Percentiles rank a stretch among this genome's conserved stretches.
These are phyloP conservation scores for Penicillium sp. DNA, from an alignment of 2,329 filamentous ascomycete genomes.

Conservation along the genomic window DNA sequence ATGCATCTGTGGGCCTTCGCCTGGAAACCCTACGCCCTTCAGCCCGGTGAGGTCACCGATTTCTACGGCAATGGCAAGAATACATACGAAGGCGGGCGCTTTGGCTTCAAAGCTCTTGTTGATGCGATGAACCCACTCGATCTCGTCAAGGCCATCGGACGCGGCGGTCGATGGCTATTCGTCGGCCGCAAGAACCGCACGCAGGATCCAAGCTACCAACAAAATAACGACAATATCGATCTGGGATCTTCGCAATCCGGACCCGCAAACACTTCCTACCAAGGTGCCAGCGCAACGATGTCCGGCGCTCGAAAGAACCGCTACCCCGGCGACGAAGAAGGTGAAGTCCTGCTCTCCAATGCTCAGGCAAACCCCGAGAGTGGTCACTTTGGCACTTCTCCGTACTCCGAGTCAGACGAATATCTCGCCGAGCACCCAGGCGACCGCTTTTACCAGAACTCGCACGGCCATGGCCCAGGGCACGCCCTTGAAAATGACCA, in stretches of 20 bases:
- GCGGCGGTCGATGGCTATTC: conserved; percentile 80
- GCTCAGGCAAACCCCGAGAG: conserved; percentile 42
- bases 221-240: conserved; percentile 32
- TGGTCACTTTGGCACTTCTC: conserved; percentile 22
- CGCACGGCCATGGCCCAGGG: neutral
- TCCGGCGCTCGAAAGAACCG: conserved; percentile 26
- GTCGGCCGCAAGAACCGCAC: conserved; percentile 65
- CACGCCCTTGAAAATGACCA: neutral
- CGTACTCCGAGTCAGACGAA: conserved; percentile 25
- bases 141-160: conserved; percentile 76
- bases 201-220: conserved; percentile 45
- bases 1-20: conserved; percentile 84
- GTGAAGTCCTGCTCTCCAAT: conserved; percentile 42
- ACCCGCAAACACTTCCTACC: conserved; percentile 30
- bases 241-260: conserved; percentile 28
- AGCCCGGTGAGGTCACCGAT: conserved; percentile 49
- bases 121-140: conserved; percentile 84
- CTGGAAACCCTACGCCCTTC: conserved; percentile 68
- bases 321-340: conserved; percentile 41
- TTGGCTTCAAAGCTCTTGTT: conserved; percentile 67
- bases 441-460: conserved; percentile 14
- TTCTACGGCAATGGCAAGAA: conserved; percentile 51
- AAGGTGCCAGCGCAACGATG: conserved; percentile 28
- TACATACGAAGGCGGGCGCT: conserved; percentile 65
- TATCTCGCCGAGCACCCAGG: conserved; percentile 17